Conservation (phyloP, 73 alveolate genomes). For the Paraurostyla sp. region DNA sequence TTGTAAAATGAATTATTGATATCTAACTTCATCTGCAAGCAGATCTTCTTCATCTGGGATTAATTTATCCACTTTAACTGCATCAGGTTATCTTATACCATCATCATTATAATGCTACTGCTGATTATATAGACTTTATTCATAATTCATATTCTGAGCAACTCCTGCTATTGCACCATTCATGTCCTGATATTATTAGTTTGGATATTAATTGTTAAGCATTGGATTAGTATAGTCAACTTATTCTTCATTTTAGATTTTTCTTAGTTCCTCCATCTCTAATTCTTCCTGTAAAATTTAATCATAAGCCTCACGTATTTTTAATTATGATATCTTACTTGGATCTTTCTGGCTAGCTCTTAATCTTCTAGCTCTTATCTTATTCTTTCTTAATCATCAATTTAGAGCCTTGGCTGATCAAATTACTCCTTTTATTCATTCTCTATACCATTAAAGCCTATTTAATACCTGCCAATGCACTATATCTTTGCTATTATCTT, state of each 20-base stretch:
- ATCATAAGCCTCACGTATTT: background rate
- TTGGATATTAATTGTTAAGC: background rate
- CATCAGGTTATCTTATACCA: background rate
- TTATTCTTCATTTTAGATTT: background rate
- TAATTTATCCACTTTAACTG: background rate
- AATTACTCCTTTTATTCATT: background rate
- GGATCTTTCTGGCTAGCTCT: slow-evolving; percentile 18
- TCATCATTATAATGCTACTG: too few species aligned
- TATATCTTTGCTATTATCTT: slow-evolving; percentile 4
- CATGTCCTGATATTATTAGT: background rate
- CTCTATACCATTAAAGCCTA: background rate
- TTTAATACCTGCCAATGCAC: background rate
- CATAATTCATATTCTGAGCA: too few species aligned
- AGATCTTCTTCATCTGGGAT: slow-evolving; percentile 36
- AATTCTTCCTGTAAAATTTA: slow-evolving; percentile 24
- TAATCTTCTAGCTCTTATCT: slow-evolving; percentile 11
- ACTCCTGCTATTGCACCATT: background rate
- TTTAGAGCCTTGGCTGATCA: background rate
- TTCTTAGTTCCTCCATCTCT: slow-evolving; percentile 26
- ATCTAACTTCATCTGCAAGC: background rate
- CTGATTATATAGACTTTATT: too few species aligned
- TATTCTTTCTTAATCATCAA: background rate
- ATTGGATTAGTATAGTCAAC: background rate
- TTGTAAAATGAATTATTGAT: slow-evolving; percentile 10
- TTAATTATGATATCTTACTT: background rate